phyloP scores from a whole-genome alignment of 148 eudicot species.

The Limonium bicolor region DNA sequence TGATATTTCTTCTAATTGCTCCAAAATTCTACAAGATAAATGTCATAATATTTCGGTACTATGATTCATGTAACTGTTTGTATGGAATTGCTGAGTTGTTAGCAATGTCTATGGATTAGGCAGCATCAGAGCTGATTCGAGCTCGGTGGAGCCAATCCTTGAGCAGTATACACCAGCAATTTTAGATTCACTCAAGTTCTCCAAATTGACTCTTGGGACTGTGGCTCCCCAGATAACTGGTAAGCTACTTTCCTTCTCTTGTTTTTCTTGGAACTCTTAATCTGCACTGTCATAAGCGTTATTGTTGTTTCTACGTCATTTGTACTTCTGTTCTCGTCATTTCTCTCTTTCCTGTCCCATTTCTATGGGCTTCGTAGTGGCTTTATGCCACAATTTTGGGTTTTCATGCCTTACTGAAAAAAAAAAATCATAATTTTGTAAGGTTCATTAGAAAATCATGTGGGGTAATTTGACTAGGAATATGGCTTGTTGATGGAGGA shows the following conservation, averaged over 20 bases:
- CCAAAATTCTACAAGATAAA: too few species aligned
- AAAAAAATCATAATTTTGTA: too few species aligned
- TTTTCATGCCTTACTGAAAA: too few species aligned
- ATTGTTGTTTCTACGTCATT: background rate
- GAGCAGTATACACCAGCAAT: constrained; percentile 71
- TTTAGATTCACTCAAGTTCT: constrained; percentile 50
- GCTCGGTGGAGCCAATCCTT: constrained; percentile 67
- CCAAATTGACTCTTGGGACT: constrained; percentile 78
- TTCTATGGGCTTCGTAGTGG: too few species aligned
- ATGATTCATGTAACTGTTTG: background rate
- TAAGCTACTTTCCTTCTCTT: constrained; percentile 8
- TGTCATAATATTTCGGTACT: background rate
- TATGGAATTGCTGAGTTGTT: background rate
- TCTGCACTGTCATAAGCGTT: background rate
- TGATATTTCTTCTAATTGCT: constrained; percentile 5
- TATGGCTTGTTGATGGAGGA: constrained; percentile 48
- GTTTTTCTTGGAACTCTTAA: background rate
- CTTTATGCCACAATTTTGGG: too few species aligned
- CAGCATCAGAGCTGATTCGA: constrained; percentile 68
- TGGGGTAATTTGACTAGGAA: too few species aligned
- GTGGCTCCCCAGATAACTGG: constrained; percentile 92
- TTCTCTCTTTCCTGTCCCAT: too few species aligned
- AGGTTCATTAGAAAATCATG: too few species aligned
- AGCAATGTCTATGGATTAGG: constrained; percentile 30
- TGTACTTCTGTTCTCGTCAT: background rate